Base-by-base conservation (phyloP, 495 filamentous ascomycete species). In the Talaromyces liani region DNA sequence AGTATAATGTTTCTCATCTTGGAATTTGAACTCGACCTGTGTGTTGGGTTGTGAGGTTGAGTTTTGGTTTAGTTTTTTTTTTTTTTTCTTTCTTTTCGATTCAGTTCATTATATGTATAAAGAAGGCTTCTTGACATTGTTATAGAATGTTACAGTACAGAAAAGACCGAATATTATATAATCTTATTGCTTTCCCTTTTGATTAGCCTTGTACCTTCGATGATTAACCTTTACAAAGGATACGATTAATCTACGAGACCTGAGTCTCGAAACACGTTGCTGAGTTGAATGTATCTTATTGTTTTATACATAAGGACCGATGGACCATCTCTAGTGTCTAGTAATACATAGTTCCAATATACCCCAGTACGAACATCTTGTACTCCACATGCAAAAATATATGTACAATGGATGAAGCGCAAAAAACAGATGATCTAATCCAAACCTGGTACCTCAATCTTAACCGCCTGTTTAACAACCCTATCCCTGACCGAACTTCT, bases 401-500 rank as follows among this genome's bases (percentile, higher is more conserved):
- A 61, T 41, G 25, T 61, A 61, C 59, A 61, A 47, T n/a, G 22
- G 59, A 14, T 49, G 8, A 18, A 27, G 14, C 24, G 33, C 29
- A 25, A 2, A 10, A 29, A 29, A 24, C 27, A 60, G 29, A 24
- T 10, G 4, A 20, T 39, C 33, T 33, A 63, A 33, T 58, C 36
- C 33, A 77, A 70, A 12, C 55, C 57, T 18, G 69, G 78, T 29
- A 57, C 64, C 63, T 79, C 73, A 62, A 78, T 54, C 58, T 79
- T 68, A 7, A 79, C 74, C 51, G 73, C 75, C 58, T 73, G 70
- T 66, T 78, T 75, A 34, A 73, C 27, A 58, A 78, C 70, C 33
- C 77, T 68, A 62, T 75, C 72, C 54, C 81, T 77, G 36, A 76
- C 73, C 55, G 70, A 70, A 31, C 75, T 66, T 53, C 79, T 67